A percentile compares a stretch with the other conserved stretches of the same genome.
These are phyloP conservation scores for Phialophora expanda DNA, from an alignment of 2,329 filamentous ascomycete genomes.

Conservation along the genomic window DNA sequence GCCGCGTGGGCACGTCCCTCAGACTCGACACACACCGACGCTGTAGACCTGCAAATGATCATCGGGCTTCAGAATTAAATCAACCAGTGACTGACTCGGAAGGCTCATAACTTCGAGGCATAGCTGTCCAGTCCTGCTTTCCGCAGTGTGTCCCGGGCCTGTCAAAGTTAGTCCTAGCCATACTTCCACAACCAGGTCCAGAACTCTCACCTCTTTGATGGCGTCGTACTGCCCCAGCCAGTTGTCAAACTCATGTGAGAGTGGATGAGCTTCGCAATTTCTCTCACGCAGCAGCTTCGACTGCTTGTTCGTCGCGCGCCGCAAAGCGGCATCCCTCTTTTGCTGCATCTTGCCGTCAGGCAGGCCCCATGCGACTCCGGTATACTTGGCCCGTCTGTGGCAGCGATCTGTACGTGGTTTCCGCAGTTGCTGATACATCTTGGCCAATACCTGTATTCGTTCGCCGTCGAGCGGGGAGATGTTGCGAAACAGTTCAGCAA, in stretches of 20 bases:
- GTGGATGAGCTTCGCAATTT: conserved; percentile 1
- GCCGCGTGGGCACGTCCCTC: background rate
- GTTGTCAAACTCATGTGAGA: conserved; percentile 18
- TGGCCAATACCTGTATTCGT: background rate
- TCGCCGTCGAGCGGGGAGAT: background rate
- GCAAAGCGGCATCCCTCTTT: conserved; percentile 13
- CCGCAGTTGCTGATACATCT: conserved; percentile 7
- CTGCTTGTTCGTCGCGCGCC: background rate
- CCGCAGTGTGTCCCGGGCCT: conserved; percentile 3
- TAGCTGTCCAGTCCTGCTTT: background rate
- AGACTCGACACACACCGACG: background rate
- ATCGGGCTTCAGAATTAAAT: background rate
- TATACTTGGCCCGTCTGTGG: background rate
- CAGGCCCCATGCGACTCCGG: background rate
- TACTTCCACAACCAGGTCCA: background rate
- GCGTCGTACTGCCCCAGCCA: conserved; percentile 21
- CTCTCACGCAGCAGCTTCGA: background rate
- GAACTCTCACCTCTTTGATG: conserved; percentile 8
- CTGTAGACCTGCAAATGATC: background rate
- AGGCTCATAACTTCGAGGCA: background rate
- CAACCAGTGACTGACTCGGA: background rate
- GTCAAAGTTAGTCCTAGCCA: background rate
- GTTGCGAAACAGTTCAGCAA: conserved; percentile 5
- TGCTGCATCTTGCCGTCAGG: conserved; percentile 15
- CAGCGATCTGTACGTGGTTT: conserved; percentile 14